These are phyloP conservation scores for Microascus cirrosus DNA, from an alignment of 2,329 filamentous ascomycete species.

Conservation along the genomic window DNA sequence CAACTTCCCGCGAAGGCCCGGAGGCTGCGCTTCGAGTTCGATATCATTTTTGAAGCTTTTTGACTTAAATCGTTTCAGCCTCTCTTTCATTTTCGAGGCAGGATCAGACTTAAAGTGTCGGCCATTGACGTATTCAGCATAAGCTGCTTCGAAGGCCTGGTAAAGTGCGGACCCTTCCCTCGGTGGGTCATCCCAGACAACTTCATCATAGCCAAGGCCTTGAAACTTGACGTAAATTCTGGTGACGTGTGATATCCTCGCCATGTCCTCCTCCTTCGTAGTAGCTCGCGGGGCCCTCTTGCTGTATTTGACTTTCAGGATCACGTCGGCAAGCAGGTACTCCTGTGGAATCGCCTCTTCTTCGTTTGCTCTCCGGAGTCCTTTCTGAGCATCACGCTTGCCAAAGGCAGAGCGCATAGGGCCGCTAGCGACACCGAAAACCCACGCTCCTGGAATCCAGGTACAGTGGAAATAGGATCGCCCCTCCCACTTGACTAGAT, in stretches of 20 bases:
- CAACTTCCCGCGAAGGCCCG: conserved; percentile 63
- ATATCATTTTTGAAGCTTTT: conserved; percentile 43
- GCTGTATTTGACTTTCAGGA: conserved; percentile 64
- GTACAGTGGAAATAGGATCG: conserved; percentile 70
- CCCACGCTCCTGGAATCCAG: conserved; percentile 88
- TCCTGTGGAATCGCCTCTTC: conserved; percentile 82
- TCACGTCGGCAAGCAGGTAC: conserved; percentile 73
- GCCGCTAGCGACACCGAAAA: conserved; percentile 57
- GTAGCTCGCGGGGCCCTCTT: conserved; percentile 33
- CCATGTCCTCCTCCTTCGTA: conserved; percentile 58
- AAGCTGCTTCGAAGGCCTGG: conserved; percentile 71
- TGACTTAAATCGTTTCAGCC: conserved; percentile 56
- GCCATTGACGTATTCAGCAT: conserved; percentile 74
- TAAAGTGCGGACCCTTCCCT: conserved; percentile 54
- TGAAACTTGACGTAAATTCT: conserved; percentile 82
- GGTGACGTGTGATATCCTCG: conserved; percentile 59
- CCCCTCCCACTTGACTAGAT: conserved; percentile 78
- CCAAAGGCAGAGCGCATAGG: conserved; percentile 65
- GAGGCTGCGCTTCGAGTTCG: conserved; percentile 61
- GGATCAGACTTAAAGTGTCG: conserved; percentile 53
- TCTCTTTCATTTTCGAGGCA: conserved; percentile 50
- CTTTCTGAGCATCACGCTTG: conserved; percentile 52
- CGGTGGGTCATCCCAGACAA: conserved; percentile 81
- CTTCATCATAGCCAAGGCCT: conserved; percentile 81
- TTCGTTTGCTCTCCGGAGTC: conserved; percentile 51